Conservation (phyloP, 345 rosid species). For the Anastatica hierochuntica region DNA sequence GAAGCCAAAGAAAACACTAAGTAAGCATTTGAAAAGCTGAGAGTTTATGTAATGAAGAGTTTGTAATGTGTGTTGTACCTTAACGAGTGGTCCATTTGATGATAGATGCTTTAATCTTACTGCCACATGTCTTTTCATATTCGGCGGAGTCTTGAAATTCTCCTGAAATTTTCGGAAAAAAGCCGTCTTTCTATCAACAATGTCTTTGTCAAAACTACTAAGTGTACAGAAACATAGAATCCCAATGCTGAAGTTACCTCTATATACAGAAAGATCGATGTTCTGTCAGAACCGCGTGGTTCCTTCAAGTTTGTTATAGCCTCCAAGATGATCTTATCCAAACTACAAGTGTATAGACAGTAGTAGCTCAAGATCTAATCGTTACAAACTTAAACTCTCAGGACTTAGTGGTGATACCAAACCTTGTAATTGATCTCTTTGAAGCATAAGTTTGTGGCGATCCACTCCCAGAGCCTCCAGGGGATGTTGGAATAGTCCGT, state of each 20-base stretch:
- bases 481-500: constrained; percentile 46
- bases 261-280: constrained; percentile 63
- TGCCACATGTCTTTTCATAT: constrained; percentile 70
- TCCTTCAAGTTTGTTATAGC: constrained; percentile 77
- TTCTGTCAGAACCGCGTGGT: constrained; percentile 70
- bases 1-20: background rate
- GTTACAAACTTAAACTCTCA: background rate
- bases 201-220: too few species aligned
- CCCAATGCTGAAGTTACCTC: constrained; percentile 41
- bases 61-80: constrained; percentile 38
- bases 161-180: constrained; percentile 43
- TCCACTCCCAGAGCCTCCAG: constrained; percentile 37
- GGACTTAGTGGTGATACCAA: constrained; percentile 6
- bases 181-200: too few species aligned
- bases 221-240: constrained; percentile 2
- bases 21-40: constrained; percentile 9
- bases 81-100: constrained; percentile 68
- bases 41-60: background rate
- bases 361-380: constrained; percentile 7
- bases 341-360: constrained; percentile 39
- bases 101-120: constrained; percentile 64
- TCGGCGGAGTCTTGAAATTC: constrained; percentile 49
- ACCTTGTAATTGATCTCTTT: constrained; percentile 64
- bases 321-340: constrained; percentile 71
- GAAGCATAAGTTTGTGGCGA: constrained; percentile 30